Evolutionary conservation across 352 stramenopile genomes (phyloP).

Genomic region (Globisporangium emineosum): DNA sequence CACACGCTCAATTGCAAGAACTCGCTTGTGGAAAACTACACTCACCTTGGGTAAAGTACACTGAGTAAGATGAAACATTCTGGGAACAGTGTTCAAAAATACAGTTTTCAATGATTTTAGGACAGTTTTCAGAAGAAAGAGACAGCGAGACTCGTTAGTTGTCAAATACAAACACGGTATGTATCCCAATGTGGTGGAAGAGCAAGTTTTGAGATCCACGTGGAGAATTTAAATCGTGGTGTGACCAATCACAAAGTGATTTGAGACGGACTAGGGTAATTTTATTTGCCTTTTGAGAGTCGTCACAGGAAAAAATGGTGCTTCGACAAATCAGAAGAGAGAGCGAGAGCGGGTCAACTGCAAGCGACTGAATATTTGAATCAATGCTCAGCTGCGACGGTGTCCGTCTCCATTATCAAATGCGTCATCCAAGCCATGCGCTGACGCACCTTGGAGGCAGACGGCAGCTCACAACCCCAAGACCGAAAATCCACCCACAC

Average conservation of each 20-base stretch:
- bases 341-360: slow-evolving; percentile 7
- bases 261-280: neutral
- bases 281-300: neutral
- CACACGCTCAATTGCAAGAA: neutral
- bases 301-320: neutral
- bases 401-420: neutral
- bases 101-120: neutral
- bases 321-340: neutral
- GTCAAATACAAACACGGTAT: too few species aligned
- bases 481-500: neutral
- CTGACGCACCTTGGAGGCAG: neutral
- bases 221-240: neutral
- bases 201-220: neutral
- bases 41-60: neutral
- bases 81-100: neutral
- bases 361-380: slow-evolving; percentile 7
- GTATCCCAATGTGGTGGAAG: too few species aligned
- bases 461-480: neutral
- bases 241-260: neutral
- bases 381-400: neutral
- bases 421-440: neutral
- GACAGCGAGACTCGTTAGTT: too few species aligned
- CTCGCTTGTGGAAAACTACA: neutral
- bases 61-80: neutral
- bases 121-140: neutral